Evolutionary conservation across 2,329 filamentous ascomycete species (phyloP).

Genomic region (Apiospora rasikravindrae): DNA sequence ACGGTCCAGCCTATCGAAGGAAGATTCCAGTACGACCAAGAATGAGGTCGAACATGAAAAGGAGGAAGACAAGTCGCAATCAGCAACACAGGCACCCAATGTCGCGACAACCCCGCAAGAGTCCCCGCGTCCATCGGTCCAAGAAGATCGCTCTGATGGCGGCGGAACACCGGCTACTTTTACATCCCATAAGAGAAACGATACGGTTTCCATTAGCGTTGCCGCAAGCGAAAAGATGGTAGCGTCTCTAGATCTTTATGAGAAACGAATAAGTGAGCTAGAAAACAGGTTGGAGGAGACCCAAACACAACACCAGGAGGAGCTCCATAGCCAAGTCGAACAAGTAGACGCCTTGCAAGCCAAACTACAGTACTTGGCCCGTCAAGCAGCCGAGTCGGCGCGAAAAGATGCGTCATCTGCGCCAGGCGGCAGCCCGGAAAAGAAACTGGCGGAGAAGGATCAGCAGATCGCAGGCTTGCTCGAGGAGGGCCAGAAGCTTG

Average conservation of each 20-base stretch:
- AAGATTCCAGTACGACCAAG: slow-evolving; percentile 22
- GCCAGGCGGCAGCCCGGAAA: slow-evolving; percentile 69
- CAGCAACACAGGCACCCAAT: slow-evolving; percentile 17
- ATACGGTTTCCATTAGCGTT: slow-evolving; percentile 21
- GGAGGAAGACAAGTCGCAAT: background rate
- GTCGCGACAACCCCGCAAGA: slow-evolving; percentile 11
- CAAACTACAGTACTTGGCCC: slow-evolving; percentile 87
- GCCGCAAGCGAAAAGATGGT: slow-evolving; percentile 24
- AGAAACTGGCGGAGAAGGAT: slow-evolving; percentile 86
- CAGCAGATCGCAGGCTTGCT: slow-evolving; percentile 88
- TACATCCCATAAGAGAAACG: slow-evolving; percentile 16
- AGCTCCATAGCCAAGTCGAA: slow-evolving; percentile 83
- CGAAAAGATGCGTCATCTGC: slow-evolving; percentile 69
- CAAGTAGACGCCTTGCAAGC: slow-evolving; percentile 90
- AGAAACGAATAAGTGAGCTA: slow-evolving; percentile 44
- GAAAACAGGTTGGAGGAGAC: slow-evolving; percentile 42
- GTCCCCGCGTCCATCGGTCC: slow-evolving; percentile 27
- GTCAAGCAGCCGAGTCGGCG: slow-evolving; percentile 77
- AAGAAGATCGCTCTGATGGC: slow-evolving; percentile 25
- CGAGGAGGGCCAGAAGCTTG: slow-evolving; percentile 89
- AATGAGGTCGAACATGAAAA: slow-evolving; percentile 16
- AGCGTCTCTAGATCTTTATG: slow-evolving; percentile 43
- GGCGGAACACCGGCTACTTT: background rate
- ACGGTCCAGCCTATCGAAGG: slow-evolving; percentile 30
- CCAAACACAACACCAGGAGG: slow-evolving; percentile 72